These are phyloP conservation scores for Carpinus viminea DNA, from an alignment of 306 rosid genomes.

Conservation along the genomic window DNA sequence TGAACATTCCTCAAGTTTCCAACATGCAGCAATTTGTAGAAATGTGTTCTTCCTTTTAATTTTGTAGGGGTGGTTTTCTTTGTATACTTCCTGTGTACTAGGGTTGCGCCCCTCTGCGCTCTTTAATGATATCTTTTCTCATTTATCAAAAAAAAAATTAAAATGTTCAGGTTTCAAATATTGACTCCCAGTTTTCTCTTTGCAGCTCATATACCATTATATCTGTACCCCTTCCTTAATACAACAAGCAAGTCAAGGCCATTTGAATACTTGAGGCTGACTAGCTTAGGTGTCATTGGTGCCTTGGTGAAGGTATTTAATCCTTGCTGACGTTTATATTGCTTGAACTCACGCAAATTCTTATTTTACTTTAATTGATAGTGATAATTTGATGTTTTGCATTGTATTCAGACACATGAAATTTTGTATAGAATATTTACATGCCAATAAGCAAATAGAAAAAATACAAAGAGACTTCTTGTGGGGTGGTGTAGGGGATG, in stretches of 20 bases:
- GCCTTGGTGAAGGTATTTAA: conserved; percentile 81
- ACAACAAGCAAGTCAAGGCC: conserved; percentile 75
- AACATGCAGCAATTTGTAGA: too few species aligned
- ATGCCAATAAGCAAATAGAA: too few species aligned
- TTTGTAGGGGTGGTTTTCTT: too few species aligned
- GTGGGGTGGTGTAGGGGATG: too few species aligned
- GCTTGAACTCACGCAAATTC: conserved; percentile 2
- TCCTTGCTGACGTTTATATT: conserved; percentile 20
- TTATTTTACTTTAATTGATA: neutral
- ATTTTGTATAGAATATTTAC: neutral
- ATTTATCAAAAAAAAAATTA: neutral
- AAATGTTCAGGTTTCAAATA: conserved; percentile 1
- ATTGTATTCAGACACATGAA: neutral
- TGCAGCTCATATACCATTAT: conserved; percentile 81
- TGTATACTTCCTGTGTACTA: too few species aligned
- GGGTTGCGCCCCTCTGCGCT: too few species aligned
- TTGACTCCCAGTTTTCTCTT: conserved; percentile 19
- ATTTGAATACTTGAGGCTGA: conserved; percentile 79
- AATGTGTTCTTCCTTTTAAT: too few species aligned
- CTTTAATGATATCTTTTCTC: too few species aligned
- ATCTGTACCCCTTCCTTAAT: conserved; percentile 82
- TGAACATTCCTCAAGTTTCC: too few species aligned
- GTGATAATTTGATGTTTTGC: neutral
- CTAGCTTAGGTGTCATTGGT: conserved; percentile 87
- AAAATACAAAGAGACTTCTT: too few species aligned